Evolutionary conservation across 2,329 filamentous ascomycete genomes (phyloP), one percentile per base, ranked within the genome.

Genomic region (Hypoxylon sp.): DNA sequence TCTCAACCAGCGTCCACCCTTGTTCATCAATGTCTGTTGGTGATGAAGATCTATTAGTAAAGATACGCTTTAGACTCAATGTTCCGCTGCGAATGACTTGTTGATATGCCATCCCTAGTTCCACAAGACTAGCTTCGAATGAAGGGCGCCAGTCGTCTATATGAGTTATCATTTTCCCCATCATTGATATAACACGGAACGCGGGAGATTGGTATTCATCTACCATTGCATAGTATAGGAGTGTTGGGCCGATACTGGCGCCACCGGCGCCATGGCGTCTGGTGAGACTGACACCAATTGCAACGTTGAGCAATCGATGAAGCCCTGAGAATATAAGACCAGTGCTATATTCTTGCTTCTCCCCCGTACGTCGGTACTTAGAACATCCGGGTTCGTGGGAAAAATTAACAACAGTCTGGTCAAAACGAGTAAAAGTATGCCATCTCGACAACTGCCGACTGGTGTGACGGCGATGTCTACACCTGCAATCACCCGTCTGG

Each of bases 181-280:
- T 40, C 1, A 21, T n/a, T 1, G 5, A 2, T 3, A 29, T 13
- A 16, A 40, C 19, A 12, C 23, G 23, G 13, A 40, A 40, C 12
- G 36, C 36, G 13, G 36, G 23, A 29, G 36, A 40, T 17, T 7
- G 13, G 1, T 4, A 5, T 15, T n/a, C 11, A 7, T 40, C 36
- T 12, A 35, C 47, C 27, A 52, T 43, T 3, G 34, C 19, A 19
- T 37, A 52, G 26, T 41, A 55, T n/a, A 36, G 43, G 26, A 55
- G 46, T 15, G 19, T 23, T 4, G 47, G 43, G 15, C 43, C 44
- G 17, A 59, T 52, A 15, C 51, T 44, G 4, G 12, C 7, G 1
- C 51, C 55, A 20, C 51, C 55, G 11, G 47, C 51, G 19, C 51
- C 55, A 12, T 45, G 21, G 11, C 12, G 11, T 3, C 43, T 20